A percentile compares a stretch with the other conserved stretches of the same genome.
phyloP scores from a whole-genome alignment of 495 filamentous ascomycete genomes.

The Recurvomyces mirabilis region DNA sequence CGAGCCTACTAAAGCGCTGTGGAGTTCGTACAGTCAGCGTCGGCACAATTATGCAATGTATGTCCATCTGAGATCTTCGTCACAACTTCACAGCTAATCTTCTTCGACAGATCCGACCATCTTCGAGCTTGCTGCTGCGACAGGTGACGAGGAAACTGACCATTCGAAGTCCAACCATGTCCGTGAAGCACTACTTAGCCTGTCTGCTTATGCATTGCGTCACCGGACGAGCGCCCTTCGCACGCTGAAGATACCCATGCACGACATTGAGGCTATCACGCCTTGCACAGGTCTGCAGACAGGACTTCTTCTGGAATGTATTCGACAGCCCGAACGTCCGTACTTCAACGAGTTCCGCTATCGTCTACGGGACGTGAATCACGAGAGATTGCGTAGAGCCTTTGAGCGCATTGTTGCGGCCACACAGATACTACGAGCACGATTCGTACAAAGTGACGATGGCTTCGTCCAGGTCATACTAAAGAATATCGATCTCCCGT shows the following conservation, averaged over 20 bases:
- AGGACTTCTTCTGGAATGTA: conserved; percentile 64
- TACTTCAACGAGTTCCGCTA: conserved; percentile 67
- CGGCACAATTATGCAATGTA: conserved; percentile 51
- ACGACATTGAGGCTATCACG: conserved; percentile 54
- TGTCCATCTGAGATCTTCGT: neutral
- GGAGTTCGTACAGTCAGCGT: conserved; percentile 47
- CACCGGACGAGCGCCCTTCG: no score
- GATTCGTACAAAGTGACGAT: conserved; percentile 53
- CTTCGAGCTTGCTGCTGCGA: no score
- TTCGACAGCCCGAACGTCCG: conserved; percentile 39
- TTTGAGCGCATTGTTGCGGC: conserved; percentile 39
- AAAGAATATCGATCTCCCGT: conserved; percentile 36
- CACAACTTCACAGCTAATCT: neutral
- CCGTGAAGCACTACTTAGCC: neutral
- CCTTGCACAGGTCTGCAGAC: conserved; percentile 73
- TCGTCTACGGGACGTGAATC: conserved; percentile 36
- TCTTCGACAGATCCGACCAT: no score
- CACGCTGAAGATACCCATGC: conserved; percentile 22
- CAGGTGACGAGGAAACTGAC: no score
- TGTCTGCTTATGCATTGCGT: neutral
- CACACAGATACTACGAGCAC: conserved; percentile 52
- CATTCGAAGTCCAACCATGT: no score
- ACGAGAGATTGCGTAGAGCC: conserved; percentile 35
- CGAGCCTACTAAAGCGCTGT: conserved; percentile 31
- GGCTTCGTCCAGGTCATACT: conserved; percentile 62